Base-by-base conservation (phyloP, 1,139 yeast genomes). In the Debaryomycetaceae sp. region DNA sequence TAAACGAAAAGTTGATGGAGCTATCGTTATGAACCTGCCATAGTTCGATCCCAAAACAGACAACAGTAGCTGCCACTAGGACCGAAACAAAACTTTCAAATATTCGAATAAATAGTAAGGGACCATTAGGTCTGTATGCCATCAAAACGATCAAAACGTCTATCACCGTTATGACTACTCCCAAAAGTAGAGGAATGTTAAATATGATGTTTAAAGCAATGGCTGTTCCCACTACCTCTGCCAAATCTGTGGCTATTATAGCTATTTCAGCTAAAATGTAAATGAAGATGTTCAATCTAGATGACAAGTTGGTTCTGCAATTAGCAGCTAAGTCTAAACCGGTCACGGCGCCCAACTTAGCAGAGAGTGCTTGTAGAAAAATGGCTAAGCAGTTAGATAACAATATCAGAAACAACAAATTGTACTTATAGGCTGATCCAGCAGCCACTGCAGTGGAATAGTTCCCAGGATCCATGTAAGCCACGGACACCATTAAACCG, bases 391-490 rank as follows among this genome's bases (percentile, higher is more conserved):
- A 71, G 62, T 91, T 93, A 22, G 97, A 85, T 27, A 91, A 65
- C 43, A 90, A 75, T 8, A 93, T 81, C 44, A 89, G 83, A 60
- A 93, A 93, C 27, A 93, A 68, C 45, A 93, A 74, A 55, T 87
- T 84, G 66, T 88, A 93, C 61, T 87, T 83, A 65, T 85, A 91
- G 41, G 86, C 84, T 13, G 96, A 90, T 45, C 97, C 97, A 22
- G 95, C 95, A 5, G 97, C 85, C 30, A 93, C 97, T 35, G 95
- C 93, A 2, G 98, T 89, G 31, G 97, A 85, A 66, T 91, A 93
- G 66, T 93, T 93, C 1, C 99, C 99, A 1, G 99, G 98, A 59
- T 93, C 99, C 87, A 93, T 88, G 60, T 91, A 93, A 0, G 98
- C 96, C 42, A 93, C 98, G 22, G 95, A 81, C 27, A 93, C 95